phyloP scores from a whole-genome alignment of 2,329 filamentous ascomycete species.

The Thielaviopsis musarum region DNA sequence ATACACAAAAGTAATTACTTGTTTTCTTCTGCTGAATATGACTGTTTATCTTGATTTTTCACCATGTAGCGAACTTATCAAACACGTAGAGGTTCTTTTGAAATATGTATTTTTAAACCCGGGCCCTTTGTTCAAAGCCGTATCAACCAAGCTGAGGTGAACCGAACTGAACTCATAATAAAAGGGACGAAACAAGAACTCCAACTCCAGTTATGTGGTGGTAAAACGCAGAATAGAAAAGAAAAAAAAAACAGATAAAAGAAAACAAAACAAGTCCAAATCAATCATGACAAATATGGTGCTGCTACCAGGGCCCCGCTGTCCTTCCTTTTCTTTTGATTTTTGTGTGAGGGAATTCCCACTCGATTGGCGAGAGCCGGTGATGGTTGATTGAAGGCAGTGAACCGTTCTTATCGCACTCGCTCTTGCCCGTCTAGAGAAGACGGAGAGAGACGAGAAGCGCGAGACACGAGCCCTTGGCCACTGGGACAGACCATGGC shows the following conservation, averaged over 20 bases:
- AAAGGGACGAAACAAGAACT: constrained; percentile 9
- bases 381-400: no score
- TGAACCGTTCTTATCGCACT: no score
- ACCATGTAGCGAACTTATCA: not conserved
- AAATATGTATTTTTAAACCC: constrained; percentile 6
- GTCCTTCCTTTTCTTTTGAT: not conserved
- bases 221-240: not conserved
- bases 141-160: constrained; percentile 6
- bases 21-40: not conserved
- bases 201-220: constrained; percentile 11
- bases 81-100: not conserved
- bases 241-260: constrained; percentile 2
- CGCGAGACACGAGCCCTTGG: not conserved
- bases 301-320: not conserved
- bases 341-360: not conserved
- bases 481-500: not conserved
- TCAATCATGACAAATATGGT: not conserved
- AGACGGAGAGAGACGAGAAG: not conserved
- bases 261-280: not conserved
- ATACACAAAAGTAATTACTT: constrained; percentile 9
- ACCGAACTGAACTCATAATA: not conserved
- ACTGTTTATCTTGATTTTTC: not conserved
- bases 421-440: no score
- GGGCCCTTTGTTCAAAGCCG: constrained; percentile 11
- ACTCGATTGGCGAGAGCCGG: not conserved